Evolutionary conservation across 345 rosid genomes (phyloP).

Genomic region (Dipteronia sinensis): DNA sequence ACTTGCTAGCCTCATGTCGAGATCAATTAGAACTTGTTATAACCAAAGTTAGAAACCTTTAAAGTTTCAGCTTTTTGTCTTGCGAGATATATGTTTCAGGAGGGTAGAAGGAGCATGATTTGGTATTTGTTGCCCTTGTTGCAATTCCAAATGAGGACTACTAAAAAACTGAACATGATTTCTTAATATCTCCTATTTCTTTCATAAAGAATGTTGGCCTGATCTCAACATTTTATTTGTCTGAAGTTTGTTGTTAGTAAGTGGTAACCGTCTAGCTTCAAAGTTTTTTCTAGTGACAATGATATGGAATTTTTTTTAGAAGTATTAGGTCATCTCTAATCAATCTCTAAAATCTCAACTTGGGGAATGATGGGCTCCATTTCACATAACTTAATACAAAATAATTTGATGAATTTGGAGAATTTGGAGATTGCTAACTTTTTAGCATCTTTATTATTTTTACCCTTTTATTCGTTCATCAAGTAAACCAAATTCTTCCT

Average conservation of each 20-base stretch:
- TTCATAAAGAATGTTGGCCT: not conserved
- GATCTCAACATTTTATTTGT: not conserved
- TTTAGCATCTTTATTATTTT: too few relatives aligned
- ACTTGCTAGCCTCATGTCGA: conserved; percentile 54
- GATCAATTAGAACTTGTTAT: conserved; percentile 43
- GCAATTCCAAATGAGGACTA: not conserved
- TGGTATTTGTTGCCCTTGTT: not conserved
- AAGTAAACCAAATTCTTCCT: too few relatives aligned
- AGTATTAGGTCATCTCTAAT: too few relatives aligned
- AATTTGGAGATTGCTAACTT: too few relatives aligned
- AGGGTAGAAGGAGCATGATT: not conserved
- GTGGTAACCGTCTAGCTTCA: too few relatives aligned
- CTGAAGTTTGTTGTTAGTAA: not conserved
- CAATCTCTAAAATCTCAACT: too few relatives aligned
- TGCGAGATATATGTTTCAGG: not conserved
- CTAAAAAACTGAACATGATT: not conserved
- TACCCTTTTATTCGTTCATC: too few relatives aligned
- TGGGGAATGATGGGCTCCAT: too few relatives aligned
- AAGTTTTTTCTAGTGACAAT: too few relatives aligned
- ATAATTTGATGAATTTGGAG: too few relatives aligned
- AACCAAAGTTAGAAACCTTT: conserved; percentile 9
- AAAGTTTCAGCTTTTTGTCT: not conserved
- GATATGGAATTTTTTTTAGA: too few relatives aligned
- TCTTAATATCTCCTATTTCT: not conserved
- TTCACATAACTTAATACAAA: too few relatives aligned